These are phyloP conservation scores for Papiliotrema laurentii DNA, from an alignment of 1,284 basidiomycete genomes.

Conservation along the genomic window DNA sequence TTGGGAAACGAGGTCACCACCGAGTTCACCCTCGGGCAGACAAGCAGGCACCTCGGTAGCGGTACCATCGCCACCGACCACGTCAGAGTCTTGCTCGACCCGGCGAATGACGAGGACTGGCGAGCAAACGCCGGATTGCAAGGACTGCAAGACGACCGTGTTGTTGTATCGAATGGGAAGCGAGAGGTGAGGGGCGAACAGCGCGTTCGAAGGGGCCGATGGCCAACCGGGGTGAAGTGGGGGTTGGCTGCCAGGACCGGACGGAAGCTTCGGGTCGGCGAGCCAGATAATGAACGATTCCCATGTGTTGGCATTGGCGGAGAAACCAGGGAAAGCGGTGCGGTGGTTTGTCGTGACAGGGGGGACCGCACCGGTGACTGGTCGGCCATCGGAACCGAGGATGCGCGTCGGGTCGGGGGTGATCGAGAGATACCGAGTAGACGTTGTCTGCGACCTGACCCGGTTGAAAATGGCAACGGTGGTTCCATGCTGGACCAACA, in stretches of 20 bases:
- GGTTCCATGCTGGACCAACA: conserved; percentile 91
- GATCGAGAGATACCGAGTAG: conserved; percentile 91
- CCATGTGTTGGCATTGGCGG: conserved; percentile 51
- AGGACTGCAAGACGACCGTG: conserved; percentile 88
- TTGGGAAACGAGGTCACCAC: conserved; percentile 90
- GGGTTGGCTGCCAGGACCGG: conserved; percentile 68
- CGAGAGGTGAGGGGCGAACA: conserved; percentile 53
- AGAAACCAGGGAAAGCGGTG: conserved; percentile 42
- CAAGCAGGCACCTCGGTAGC: conserved; percentile 23
- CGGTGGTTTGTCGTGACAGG: conserved; percentile 10
- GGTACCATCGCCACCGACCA: conserved; percentile 67
- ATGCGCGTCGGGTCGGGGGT: conserved; percentile 83
- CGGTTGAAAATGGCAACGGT: conserved; percentile 94
- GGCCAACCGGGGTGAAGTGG: conserved; percentile 57
- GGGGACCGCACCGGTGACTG: conserved; percentile 62
- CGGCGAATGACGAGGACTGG: conserved; percentile 90
- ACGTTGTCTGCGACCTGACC: conserved; percentile 85
- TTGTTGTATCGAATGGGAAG: conserved; percentile 89
- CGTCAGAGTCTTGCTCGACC: conserved; percentile 83
- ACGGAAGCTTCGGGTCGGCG: conserved; percentile 64
- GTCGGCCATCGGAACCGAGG: conserved; percentile 82
- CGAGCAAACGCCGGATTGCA: conserved; percentile 87
- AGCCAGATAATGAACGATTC: conserved; percentile 85
- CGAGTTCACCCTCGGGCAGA: conserved; percentile 75
- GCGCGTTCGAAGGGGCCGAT: conserved; percentile 79